Percentiles rank a stretch among this genome's conserved stretches.
Evolutionary conservation across 306 rosid genomes (phyloP).

Genomic region (Ormosia emarginata): DNA sequence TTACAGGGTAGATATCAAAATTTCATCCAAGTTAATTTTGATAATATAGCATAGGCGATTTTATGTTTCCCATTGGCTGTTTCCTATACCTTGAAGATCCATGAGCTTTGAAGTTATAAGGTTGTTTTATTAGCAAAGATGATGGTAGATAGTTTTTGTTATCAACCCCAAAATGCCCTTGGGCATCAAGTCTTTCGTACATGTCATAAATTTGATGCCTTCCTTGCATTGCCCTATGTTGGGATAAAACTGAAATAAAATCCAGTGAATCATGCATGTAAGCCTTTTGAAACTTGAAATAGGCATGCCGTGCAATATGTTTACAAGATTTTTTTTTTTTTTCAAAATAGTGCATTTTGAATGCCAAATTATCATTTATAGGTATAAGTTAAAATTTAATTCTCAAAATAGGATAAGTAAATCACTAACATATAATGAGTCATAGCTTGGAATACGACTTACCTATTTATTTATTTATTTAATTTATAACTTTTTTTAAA

Average conservation of each 20-base stretch:
- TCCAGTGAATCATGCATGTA: neutral
- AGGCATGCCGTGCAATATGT: neutral
- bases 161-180: slow-evolving; percentile 39
- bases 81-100: slow-evolving; percentile 47
- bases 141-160: slow-evolving; percentile 25
- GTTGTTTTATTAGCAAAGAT: slow-evolving; percentile 30
- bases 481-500: no score
- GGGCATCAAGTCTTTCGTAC: slow-evolving; percentile 44
- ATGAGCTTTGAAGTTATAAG: slow-evolving; percentile 19
- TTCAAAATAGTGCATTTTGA: no score
- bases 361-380: no score
- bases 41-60: neutral
- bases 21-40: neutral
- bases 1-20: neutral
- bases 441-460: no score
- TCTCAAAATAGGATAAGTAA: no score
- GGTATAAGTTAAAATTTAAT: no score
- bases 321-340: no score
- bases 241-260: slow-evolving; percentile 54
- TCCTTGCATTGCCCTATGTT: slow-evolving; percentile 39
- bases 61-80: neutral
- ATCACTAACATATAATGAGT: no score
- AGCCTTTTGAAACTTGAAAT: slow-evolving; percentile 16
- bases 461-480: no score
- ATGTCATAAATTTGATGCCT: slow-evolving; percentile 45